Percentiles rank a stretch among this genome's conserved stretches.
Conservation (phyloP, 305 asterid genomes). For the Fraxinus ornus region DNA sequence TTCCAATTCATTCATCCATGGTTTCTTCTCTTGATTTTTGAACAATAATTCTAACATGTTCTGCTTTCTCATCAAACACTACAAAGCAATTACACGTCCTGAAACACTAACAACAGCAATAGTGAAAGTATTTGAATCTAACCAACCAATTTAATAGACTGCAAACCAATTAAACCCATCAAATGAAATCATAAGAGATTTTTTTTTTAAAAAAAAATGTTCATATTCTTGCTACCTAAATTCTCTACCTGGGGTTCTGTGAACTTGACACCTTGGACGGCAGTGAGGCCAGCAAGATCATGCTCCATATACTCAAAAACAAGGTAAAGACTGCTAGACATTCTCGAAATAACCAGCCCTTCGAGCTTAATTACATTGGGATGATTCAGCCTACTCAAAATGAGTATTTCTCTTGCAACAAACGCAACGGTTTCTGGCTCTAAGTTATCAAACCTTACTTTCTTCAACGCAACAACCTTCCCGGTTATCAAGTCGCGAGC, state of each 20-base stretch:
- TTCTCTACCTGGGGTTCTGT: constrained; percentile 76
- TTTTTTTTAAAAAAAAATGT: not conserved
- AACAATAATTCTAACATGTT: not conserved
- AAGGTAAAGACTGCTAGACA: constrained; percentile 87
- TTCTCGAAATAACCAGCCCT: constrained; percentile 88
- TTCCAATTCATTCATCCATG: too few species aligned
- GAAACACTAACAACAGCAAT: not conserved
- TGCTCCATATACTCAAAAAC: constrained; percentile 96
- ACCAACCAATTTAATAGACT: not conserved
- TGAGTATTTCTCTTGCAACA: constrained; percentile 85
- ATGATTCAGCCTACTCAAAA: constrained; percentile 69
- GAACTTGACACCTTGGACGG: constrained; percentile 63
- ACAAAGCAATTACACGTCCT: not conserved
- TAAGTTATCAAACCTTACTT: constrained; percentile 80
- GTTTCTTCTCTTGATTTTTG: too few species aligned
- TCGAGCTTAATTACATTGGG: constrained; percentile 93
- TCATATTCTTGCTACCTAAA: not conserved
- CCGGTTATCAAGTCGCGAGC: constrained; percentile 87
- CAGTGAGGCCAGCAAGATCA: constrained; percentile 90
- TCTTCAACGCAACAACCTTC: constrained; percentile 85
- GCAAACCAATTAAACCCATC: constrained; percentile 13
- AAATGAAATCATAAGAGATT: constrained; percentile 4
- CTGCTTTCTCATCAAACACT: not conserved
- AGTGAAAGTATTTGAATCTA: constrained; percentile 2
- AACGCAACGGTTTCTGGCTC: constrained; percentile 87